A percentile compares a stretch with the other conserved stretches of the same genome.
Conservation (phyloP, 345 rosid species). For the Camelina laxa region DNA sequence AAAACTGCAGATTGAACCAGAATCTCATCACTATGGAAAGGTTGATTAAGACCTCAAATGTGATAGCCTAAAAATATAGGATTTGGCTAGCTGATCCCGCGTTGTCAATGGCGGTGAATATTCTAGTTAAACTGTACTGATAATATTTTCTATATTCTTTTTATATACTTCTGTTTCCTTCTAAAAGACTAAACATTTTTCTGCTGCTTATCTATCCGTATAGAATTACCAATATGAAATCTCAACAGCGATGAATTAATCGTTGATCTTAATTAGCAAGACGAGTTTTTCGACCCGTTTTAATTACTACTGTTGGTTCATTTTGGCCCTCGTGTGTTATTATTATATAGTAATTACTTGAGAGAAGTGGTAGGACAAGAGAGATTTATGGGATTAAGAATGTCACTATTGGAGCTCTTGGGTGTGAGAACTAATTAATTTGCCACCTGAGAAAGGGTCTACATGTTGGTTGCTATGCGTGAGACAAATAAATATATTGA, state of each 20-base stretch:
- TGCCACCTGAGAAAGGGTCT: conserved; percentile 29
- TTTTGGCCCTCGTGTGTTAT: not conserved
- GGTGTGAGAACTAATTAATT: conserved; percentile 10
- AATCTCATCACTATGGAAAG: not conserved
- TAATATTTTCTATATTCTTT: not conserved
- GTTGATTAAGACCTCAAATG: not conserved
- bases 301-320: not conserved
- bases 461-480: conserved; percentile 31
- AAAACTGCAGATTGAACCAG: not conserved
- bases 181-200: not conserved
- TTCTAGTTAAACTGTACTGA: not conserved
- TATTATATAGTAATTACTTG: not conserved
- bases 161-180: not conserved
- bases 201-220: not conserved
- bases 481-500: conserved; percentile 3
- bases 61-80: not conserved
- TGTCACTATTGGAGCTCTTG: conserved; percentile 24
- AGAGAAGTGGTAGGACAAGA: not conserved
- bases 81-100: not conserved
- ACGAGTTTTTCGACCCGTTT: not conserved
- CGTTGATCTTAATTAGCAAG: not conserved
- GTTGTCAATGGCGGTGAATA: conserved; percentile 1
- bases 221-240: not conserved
- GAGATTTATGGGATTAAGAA: conserved; percentile 9
- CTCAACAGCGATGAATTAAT: not conserved